Base-by-base conservation (phyloP, 805 yeast genomes). In the Metahyphopichia silvanorum region DNA sequence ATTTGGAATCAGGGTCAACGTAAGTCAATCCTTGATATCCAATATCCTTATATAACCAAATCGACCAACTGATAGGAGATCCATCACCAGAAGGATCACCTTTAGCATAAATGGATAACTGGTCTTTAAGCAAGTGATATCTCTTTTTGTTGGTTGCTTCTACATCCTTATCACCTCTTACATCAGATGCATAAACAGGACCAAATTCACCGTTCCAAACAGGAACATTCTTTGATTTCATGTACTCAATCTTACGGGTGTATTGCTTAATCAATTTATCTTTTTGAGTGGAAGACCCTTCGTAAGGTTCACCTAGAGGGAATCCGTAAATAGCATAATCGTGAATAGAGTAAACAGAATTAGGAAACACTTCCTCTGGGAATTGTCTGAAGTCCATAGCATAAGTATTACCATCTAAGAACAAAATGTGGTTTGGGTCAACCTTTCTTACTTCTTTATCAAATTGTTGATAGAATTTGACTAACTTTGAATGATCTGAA, bases 171-270 rank as follows among this genome's bases (percentile, higher is more conserved):
- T 69, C 74, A 14, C 74, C 74, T 34, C 76, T 54, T 16, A 49
- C 55, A 16, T 59, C 49, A 9, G 70, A 56, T 12, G 72, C 66
- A 44, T 69, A 69, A 21, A 72, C 74, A 6, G 77, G 75, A 21
- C 77, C 75, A 47, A 71, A 69, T 48, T 72, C 74, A 19, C 77
- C 77, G 46, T 70, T 69, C 77, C 77, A 72, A 13, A 71, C 74
- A 2, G 77, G 76, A 7, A 70, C 73, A 10, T 60, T 46, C 37
- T 55, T 44, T 22, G 57, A 40, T 24, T 41, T 43, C 65, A 66
- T 66, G 47, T 57, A 67, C 39, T 68, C 67, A 38, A 71, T 47
- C 46, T 72, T 72, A 30, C 74, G 47, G 25, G 60, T 49, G 43
- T 67, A 72, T 41, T 60, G 69, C n/a, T 35, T 33, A 34, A 53